phyloP scores from a whole-genome alignment of 371 early-diverging fungal genomes.

The Funneliformis caledonium region DNA sequence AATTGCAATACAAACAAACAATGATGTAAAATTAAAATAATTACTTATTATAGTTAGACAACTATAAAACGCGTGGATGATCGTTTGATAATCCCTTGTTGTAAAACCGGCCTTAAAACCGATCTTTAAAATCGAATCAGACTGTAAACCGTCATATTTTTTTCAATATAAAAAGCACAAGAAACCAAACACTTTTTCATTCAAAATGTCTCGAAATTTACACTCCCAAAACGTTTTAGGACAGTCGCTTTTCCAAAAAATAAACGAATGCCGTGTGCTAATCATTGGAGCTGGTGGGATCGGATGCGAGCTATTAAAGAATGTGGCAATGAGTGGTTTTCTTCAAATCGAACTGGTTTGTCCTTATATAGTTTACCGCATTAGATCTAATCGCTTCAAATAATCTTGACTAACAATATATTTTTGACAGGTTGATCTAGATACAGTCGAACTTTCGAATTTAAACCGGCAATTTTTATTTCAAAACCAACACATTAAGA shows the following conservation, averaged over 20 bases:
- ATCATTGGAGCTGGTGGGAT: constrained; percentile 97
- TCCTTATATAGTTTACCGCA: constrained; percentile 2
- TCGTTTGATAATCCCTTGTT: too few species aligned
- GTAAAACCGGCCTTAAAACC: too few species aligned
- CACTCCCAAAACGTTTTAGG: constrained; percentile 52
- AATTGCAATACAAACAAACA: too few species aligned
- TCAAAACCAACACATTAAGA: constrained; percentile 89
- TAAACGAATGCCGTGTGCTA: constrained; percentile 57
- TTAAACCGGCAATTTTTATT: constrained; percentile 99
- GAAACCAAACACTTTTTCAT: too few species aligned
- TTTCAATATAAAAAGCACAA: too few species aligned
- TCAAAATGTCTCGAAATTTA: constrained; percentile 47
- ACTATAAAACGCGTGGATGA: too few species aligned
- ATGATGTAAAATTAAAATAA: too few species aligned
- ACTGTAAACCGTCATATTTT: too few species aligned
- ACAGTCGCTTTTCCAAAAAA: constrained; percentile 47
- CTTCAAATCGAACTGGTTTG: constrained; percentile 77
- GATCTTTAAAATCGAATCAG: too few species aligned
- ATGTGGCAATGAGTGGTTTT: constrained; percentile 91
- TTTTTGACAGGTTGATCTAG: constrained; percentile 83
- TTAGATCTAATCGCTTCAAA: neutral
- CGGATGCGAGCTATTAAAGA: constrained; percentile 98
- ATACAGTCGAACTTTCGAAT: constrained; percentile 98
- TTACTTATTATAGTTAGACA: too few species aligned
- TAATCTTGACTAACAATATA: neutral